These are phyloP conservation scores for Pleurozium schreberi DNA, from an alignment of 225 moss, liverwort and hornwort species.

Conservation along the genomic window DNA sequence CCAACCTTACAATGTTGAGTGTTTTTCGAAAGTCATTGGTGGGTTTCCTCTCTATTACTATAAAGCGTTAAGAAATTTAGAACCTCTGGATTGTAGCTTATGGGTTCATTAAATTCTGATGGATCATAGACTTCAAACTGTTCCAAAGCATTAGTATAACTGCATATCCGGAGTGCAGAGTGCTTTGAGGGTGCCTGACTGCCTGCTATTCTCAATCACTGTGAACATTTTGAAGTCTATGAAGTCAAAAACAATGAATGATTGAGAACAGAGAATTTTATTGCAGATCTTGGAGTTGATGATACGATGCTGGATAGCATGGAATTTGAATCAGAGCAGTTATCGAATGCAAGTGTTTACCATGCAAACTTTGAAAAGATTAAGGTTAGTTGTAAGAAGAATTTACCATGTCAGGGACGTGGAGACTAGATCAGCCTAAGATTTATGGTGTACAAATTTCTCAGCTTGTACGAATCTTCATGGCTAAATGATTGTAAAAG, in stretches of 20 bases:
- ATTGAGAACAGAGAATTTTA: not conserved
- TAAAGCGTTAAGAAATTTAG: not conserved
- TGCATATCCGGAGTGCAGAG: not conserved
- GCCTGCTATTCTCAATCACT: not conserved
- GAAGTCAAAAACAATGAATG: not conserved
- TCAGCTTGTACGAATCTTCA: not conserved
- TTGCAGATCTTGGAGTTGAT: slow-evolving; percentile 26
- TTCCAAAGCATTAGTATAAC: not conserved
- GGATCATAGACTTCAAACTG: not conserved
- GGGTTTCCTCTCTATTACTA: not conserved
- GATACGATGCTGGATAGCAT: slow-evolving; percentile 22
- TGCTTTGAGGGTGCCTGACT: not conserved
- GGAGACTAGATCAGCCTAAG: not conserved
- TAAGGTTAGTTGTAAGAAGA: slow-evolving; percentile 3
- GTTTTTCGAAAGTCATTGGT: not conserved
- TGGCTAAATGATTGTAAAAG: not conserved
- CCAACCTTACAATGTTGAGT: not conserved
- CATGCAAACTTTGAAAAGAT: slow-evolving; percentile 50
- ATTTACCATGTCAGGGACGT: not conserved
- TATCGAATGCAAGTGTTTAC: slow-evolving; percentile 42
- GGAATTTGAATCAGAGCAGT: slow-evolving; percentile 41
- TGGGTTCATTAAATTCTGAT: not conserved
- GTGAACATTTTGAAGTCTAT: not conserved
- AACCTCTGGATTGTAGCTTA: not conserved
- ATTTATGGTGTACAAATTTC: not conserved